These are phyloP conservation scores for Boletus rufocinnamomeus DNA, from an alignment of 768 basidiomycete species.

Conservation along the genomic window DNA sequence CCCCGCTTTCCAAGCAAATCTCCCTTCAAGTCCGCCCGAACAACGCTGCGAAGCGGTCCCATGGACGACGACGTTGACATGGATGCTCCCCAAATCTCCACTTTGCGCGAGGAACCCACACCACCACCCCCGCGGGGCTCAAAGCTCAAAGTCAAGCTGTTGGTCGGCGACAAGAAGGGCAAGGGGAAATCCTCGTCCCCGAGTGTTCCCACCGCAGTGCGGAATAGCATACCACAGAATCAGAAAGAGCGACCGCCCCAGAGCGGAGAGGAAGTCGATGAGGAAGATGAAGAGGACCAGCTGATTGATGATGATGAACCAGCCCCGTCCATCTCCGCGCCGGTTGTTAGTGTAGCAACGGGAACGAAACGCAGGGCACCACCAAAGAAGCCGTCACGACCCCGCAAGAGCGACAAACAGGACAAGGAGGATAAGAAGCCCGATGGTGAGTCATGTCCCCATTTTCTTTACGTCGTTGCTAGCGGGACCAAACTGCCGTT, in stretches of 20 bases:
- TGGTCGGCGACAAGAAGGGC: constrained; percentile 47
- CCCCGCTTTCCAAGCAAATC: not conserved
- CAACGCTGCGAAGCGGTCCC: constrained; percentile 2
- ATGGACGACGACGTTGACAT: constrained; percentile 55
- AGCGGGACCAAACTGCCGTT: constrained; percentile 9
- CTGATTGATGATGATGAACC: constrained; percentile 69
- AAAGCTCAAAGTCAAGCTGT: constrained; percentile 52
- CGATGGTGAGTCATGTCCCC: constrained; percentile 40
- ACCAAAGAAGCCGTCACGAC: constrained; percentile 48
- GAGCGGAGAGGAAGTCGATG: constrained; percentile 55
- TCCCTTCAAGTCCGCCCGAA: not conserved
- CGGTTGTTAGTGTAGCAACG: constrained; percentile 34
- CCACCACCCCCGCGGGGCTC: constrained; percentile 54
- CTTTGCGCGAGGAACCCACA: constrained; percentile 69
- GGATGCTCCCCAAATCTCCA: constrained; percentile 85
- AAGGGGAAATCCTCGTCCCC: constrained; percentile 39
- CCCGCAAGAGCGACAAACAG: constrained; percentile 55
- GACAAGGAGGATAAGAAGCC: constrained; percentile 48
- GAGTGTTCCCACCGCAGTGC: constrained; percentile 19
- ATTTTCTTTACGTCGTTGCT: constrained; percentile 27
- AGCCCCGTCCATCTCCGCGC: constrained; percentile 30
- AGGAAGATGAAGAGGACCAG: constrained; percentile 76
- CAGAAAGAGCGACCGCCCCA: constrained; percentile 22
- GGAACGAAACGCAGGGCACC: constrained; percentile 53
- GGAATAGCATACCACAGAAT: constrained; percentile 25